These are phyloP conservation scores for Cupressus sempervirens DNA, from an alignment of 75 land plant species.

Conservation along the genomic window DNA sequence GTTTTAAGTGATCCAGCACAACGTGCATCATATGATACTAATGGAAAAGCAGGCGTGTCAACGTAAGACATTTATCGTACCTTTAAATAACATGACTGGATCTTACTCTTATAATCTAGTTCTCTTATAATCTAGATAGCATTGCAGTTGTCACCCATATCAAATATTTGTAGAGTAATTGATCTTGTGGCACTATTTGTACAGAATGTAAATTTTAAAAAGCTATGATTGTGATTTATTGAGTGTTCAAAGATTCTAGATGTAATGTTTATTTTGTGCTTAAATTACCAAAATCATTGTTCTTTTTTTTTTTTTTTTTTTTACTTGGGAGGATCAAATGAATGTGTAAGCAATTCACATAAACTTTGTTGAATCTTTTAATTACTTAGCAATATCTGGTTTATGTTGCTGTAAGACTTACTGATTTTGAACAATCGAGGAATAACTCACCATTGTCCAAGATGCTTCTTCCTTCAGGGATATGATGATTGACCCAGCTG, in stretches of 20 bases:
- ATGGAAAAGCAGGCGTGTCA: conserved; percentile 73
- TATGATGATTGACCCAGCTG: conserved; percentile 80
- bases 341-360: background rate
- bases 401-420: background rate
- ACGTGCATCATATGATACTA: conserved; percentile 64
- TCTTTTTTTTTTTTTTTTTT: background rate
- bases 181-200: background rate
- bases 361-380: background rate
- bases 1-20: conserved; percentile 76
- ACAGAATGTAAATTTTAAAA: background rate
- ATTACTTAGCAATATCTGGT: background rate
- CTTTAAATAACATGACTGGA: background rate
- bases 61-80: conserved; percentile 30
- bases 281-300: background rate
- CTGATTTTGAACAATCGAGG: background rate
- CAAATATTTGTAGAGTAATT: background rate
- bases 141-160: background rate
- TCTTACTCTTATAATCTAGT: background rate
- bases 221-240: background rate
- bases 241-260: background rate
- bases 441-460: background rate
- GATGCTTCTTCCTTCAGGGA: conserved; percentile 43
- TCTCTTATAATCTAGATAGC: background rate
- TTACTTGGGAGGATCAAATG: background rate
- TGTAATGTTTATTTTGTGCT: background rate